phyloP scores from a whole-genome alignment of 371 early-diverging fungal species.

The Apophysomyces elegans region DNA sequence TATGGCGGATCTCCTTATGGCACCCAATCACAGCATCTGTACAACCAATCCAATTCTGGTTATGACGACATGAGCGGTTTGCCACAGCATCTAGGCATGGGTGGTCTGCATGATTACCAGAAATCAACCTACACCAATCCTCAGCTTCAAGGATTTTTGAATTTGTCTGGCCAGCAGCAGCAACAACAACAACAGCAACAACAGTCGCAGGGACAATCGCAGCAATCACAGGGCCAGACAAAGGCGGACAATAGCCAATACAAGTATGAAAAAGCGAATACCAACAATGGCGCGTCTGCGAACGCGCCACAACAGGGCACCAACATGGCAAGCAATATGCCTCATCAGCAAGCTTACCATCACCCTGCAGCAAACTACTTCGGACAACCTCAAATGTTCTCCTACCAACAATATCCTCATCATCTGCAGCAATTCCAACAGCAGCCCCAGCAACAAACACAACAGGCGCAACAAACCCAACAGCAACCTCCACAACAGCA shows the following conservation, averaged over 20 bases:
- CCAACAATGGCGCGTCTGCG: slow-evolving; percentile 14
- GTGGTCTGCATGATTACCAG: slow-evolving; percentile 52
- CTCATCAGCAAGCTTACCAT: slow-evolving; percentile 25
- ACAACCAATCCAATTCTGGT: slow-evolving; percentile 35
- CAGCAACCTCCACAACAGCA: slow-evolving; percentile 17
- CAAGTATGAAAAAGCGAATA: slow-evolving; percentile 17
- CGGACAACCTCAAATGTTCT: slow-evolving; percentile 43
- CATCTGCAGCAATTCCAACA: slow-evolving; percentile 11
- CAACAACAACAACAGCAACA: slow-evolving; percentile 24
- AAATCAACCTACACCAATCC: slow-evolving; percentile 42
- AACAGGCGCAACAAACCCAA: slow-evolving; percentile 16
- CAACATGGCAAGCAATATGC: slow-evolving; percentile 11
- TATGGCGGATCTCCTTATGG: slow-evolving; percentile 43
- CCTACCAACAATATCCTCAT: slow-evolving; percentile 9
- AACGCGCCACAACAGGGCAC: slow-evolving; percentile 12
- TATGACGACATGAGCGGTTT: slow-evolving; percentile 55
- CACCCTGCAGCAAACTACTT: slow-evolving; percentile 28
- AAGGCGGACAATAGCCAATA: slow-evolving; percentile 7
- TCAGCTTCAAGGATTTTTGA: slow-evolving; percentile 40
- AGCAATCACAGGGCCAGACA: slow-evolving; percentile 4
- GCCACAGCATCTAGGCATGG: slow-evolving; percentile 34
- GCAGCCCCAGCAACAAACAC: slow-evolving; percentile 9
- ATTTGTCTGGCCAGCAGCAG: slow-evolving; percentile 20
- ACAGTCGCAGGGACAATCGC: background rate
- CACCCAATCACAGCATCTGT: slow-evolving; percentile 53